Conservation (phyloP, 208 protist species). For the Blastocrithidia nonstop region DNA sequence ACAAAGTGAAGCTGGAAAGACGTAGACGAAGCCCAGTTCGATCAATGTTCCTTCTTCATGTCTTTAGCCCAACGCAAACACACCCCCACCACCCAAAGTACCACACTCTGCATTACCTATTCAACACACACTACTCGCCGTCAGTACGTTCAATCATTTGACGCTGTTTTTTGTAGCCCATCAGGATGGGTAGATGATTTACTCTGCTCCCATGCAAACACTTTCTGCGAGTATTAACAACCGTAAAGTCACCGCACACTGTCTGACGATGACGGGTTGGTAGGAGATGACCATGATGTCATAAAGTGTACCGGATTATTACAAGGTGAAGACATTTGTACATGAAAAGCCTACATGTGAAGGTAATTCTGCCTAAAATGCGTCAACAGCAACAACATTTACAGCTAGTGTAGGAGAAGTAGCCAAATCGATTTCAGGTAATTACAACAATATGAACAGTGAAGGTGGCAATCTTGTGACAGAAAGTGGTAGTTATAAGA, state of each 20-base stretch:
- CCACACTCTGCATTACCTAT: slow-evolving; percentile 21
- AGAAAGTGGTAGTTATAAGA: too few relatives aligned
- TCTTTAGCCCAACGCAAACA: slow-evolving; percentile 8
- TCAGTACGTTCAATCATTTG: slow-evolving; percentile 69
- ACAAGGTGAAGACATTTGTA: too few relatives aligned
- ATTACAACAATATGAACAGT: too few relatives aligned
- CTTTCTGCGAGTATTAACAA: slow-evolving; percentile 38
- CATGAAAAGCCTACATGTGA: too few relatives aligned
- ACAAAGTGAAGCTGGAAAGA: neutral
- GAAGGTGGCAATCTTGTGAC: too few relatives aligned
- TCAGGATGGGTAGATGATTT: slow-evolving; percentile 40
- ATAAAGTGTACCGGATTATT: too few relatives aligned
- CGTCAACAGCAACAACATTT: neutral
- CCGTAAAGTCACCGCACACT: slow-evolving; percentile 60
- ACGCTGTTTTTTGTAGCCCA: slow-evolving; percentile 48
- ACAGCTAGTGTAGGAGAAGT: neutral
- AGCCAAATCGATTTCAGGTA: too few relatives aligned
- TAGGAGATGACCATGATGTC: slow-evolving; percentile 33
- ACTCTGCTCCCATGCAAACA: slow-evolving; percentile 42
- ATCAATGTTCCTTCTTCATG: neutral
- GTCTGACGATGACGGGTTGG: slow-evolving; percentile 30
- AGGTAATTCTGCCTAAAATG: slow-evolving; percentile 2
- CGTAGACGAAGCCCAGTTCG: neutral
- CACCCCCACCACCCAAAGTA: slow-evolving; percentile 12
- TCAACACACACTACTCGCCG: slow-evolving; percentile 55